Evolutionary conservation across 352 stramenopile species (phyloP).

Genomic region (Phytopythium helicoides): DNA sequence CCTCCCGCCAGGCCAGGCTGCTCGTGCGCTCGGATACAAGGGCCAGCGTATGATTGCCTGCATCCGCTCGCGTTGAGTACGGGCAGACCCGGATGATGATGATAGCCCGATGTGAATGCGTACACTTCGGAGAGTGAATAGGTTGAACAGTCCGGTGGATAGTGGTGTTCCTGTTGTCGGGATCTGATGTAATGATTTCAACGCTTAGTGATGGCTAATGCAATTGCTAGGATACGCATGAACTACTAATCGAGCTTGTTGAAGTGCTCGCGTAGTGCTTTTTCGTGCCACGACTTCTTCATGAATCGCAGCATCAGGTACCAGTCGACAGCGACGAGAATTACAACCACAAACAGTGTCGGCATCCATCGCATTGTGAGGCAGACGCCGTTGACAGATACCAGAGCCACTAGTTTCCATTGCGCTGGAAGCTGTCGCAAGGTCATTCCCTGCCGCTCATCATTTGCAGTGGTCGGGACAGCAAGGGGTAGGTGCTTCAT

Average conservation of each 20-base stretch:
- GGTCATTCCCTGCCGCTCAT: constrained; percentile 19
- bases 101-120: no score
- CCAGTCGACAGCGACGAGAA: constrained; percentile 27
- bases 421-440: constrained; percentile 24
- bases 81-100: no score
- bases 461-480: background rate
- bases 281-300: constrained; percentile 11
- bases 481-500: background rate
- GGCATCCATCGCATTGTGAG: constrained; percentile 23
- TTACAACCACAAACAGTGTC: constrained; percentile 19
- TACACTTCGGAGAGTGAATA: no score
- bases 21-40: constrained; percentile 58
- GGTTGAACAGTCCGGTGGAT: no score
- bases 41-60: constrained; percentile 58
- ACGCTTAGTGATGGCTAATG: no score
- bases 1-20: constrained; percentile 49
- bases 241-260: no score
- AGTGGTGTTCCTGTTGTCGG: no score
- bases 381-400: constrained; percentile 26
- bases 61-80: constrained; percentile 41
- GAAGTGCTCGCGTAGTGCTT: background rate
- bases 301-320: constrained; percentile 28
- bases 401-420: constrained; percentile 32
- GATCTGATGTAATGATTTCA: no score
- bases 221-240: no score